Evolutionary conservation across 805 yeast species (phyloP), one percentile per base, ranked within the genome.

Genomic region (Schwanniomyces pseudopolymorphus): DNA sequence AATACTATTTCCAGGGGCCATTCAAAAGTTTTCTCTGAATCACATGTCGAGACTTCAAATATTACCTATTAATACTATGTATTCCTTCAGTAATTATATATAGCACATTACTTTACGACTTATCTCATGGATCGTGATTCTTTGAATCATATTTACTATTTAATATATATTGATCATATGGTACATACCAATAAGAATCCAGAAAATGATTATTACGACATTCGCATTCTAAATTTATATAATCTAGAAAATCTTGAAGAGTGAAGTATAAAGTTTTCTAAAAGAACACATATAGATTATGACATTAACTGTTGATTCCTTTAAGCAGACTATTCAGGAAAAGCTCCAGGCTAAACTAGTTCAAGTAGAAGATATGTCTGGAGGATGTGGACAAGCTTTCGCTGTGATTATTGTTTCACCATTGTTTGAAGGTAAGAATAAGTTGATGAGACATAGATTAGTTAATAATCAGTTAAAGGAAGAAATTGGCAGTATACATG

Each of bases 361-460:
- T 9, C 85, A 84, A 56, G 90, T 88, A 5, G 84, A 79, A 49
- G 96, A 88, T 54, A 79, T 82, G 74, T 83, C 84, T 38, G 96
- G 96, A 13, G 99, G 99, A 1, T 94, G 99, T 68, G 99, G 99
- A 4, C 97, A 92, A 65, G 96, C 98, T 2, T 92, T 91, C 66
- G 96, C 95, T 33, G 96, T 90, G 27, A 79, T 88, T 5, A 91
- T 95, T 22, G 96, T 94, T 8, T 67, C 84, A 5, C 76, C 81
- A 39, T 60, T 73, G 19, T 94, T 95, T 64, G 65, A 75, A 49
- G 94, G 94, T 20, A 89, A 89, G 69, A 89, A 89, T 68, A 87
- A 87, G 63, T 73, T 94, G 42, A 80, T 83, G 73, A 79, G 99
- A 60, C 96, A 92, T 57, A 75, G 98, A 54, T 58, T 90, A 54